Evolutionary conservation across 805 yeast species (phyloP).

Genomic region (Lachancea sp.): DNA sequence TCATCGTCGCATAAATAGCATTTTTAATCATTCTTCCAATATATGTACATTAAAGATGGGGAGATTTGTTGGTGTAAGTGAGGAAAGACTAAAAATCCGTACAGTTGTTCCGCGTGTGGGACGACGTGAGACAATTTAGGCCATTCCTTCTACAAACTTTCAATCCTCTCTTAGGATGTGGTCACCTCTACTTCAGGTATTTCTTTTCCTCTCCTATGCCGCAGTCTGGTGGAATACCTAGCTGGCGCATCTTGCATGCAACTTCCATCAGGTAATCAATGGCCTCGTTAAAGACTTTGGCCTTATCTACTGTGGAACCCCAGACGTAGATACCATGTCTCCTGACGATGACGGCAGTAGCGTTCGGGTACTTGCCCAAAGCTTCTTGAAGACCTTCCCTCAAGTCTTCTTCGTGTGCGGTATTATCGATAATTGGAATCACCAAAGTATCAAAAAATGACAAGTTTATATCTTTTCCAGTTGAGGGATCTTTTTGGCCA

Average conservation of each 20-base stretch:
- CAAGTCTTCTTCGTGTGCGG: constrained; percentile 81
- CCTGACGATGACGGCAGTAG: constrained; percentile 84
- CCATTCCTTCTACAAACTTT: too few species aligned
- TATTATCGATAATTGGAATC: constrained; percentile 88
- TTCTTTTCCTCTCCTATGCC: constrained; percentile 32
- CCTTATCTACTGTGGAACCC: constrained; percentile 91
- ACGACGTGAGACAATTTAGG: too few species aligned
- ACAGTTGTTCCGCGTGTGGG: too few species aligned
- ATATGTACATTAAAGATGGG: constrained; percentile 1
- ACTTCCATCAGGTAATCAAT: constrained; percentile 81
- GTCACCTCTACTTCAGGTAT: constrained; percentile 12
- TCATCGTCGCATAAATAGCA: background rate
- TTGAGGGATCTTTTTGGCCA: constrained; percentile 41
- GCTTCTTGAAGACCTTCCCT: constrained; percentile 59
- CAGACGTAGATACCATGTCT: constrained; percentile 96
- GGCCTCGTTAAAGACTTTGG: constrained; percentile 89
- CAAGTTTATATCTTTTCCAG: constrained; percentile 49
- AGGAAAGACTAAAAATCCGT: too few species aligned
- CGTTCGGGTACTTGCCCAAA: constrained; percentile 60
- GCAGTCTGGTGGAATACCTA: constrained; percentile 52
- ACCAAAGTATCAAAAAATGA: constrained; percentile 66
- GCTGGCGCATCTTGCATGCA: constrained; percentile 72
- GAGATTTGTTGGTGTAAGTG: background rate
- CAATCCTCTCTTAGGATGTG: too few species aligned
- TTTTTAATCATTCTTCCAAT: background rate